Conservation (phyloP, 176 grass and related monocot species). For the Coix lacrymajobi region DNA sequence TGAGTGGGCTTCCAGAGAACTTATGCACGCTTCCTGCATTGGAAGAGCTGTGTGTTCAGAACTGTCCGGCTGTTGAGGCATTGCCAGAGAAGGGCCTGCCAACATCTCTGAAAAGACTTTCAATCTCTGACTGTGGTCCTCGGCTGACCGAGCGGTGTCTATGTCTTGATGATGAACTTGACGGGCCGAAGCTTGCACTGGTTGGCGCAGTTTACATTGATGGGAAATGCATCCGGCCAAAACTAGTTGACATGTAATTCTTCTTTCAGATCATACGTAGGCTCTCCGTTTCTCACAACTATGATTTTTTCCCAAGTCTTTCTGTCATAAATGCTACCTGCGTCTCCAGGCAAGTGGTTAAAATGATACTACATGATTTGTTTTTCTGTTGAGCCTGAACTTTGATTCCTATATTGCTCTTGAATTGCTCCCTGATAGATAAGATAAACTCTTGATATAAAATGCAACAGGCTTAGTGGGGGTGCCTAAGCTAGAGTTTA, state of each 20-base stretch:
- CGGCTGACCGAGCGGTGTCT: conserved; percentile 6
- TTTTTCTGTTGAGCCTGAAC: background rate
- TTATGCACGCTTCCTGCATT: conserved; percentile 14
- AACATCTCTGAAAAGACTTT: conserved; percentile 8
- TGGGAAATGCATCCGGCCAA: background rate
- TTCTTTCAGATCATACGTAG: background rate
- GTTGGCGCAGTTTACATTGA: conserved; percentile 17
- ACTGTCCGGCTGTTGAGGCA: conserved; percentile 22
- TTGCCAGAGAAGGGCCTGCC: conserved; percentile 27
- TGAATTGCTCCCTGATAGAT: background rate
- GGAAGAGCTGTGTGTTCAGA: conserved; percentile 39
- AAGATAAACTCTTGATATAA: background rate
- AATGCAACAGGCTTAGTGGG: background rate
- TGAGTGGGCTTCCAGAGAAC: conserved; percentile 26
- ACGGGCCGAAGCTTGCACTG: conserved; percentile 8
- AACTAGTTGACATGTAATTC: background rate
- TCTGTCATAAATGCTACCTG: background rate
- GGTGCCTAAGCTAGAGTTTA: background rate
- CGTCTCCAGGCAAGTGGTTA: background rate
- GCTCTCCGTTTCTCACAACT: background rate
- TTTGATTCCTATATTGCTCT: background rate
- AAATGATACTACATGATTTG: background rate
- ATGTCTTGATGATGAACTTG: conserved; percentile 27
- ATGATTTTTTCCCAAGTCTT: background rate
- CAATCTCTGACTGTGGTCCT: conserved; percentile 15